phyloP scores from a whole-genome alignment of 2,329 filamentous ascomycete genomes.

The Colletotrichum spinosum region DNA sequence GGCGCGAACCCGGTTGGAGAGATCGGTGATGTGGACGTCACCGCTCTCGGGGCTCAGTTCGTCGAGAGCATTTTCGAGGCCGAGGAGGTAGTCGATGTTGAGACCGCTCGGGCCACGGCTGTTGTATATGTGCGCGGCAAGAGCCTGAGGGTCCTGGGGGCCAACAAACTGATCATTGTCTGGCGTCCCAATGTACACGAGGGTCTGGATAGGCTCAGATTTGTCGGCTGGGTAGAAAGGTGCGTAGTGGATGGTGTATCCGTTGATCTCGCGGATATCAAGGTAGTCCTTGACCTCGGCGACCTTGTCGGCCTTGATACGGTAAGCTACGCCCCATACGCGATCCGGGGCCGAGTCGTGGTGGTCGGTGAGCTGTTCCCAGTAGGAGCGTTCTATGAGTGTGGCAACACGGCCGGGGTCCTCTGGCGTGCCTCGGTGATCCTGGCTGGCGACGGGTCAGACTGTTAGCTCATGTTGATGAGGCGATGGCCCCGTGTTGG shows the following conservation, averaged over 20 bases:
- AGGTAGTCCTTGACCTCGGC: constrained; percentile 89
- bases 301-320: constrained; percentile 79
- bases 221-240: constrained; percentile 76
- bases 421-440: constrained; percentile 92
- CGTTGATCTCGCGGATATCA: constrained; percentile 97
- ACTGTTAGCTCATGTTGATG: neutral
- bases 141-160: constrained; percentile 79
- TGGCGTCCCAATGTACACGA: constrained; percentile 96
- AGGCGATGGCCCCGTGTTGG: neutral
- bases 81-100: constrained; percentile 90
- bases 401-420: constrained; percentile 93
- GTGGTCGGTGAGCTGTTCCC: constrained; percentile 80
- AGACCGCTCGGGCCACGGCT: constrained; percentile 87
- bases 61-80: constrained; percentile 80
- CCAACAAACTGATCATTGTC: constrained; percentile 93
- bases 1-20: constrained; percentile 77
- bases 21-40: constrained; percentile 86
- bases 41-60: constrained; percentile 80
- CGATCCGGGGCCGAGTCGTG: constrained; percentile 70
- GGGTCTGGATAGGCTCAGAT: constrained; percentile 58
- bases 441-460: constrained; percentile 72
- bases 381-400: constrained; percentile 85
- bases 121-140: constrained; percentile 84
- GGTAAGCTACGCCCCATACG: constrained; percentile 95
- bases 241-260: constrained; percentile 93